Evolutionary conservation across 768 basidiomycete genomes (phyloP), one percentile per base, ranked within the genome.

Genomic region (Trametes maxima): DNA sequence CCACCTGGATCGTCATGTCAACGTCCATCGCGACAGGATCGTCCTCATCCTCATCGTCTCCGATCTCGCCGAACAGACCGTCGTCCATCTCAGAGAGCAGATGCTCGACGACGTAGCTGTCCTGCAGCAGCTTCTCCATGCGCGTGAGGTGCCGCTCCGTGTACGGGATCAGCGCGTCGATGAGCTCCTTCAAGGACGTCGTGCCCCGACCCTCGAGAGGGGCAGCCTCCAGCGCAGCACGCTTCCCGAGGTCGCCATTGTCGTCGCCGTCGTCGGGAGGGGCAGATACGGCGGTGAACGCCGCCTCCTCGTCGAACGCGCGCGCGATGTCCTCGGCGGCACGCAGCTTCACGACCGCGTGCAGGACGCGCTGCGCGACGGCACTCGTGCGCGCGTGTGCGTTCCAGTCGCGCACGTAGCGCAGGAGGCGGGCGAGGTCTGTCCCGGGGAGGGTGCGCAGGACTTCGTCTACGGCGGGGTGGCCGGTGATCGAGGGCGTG

Each of bases 101-200:
- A 65, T 91, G 95, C 72, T 99, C 97, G 57, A 99, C 85, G 64
- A 97, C 87, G 69, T 94, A 98, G 72, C 94, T 97, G 69, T 98
- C 97, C 77, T 97, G 93, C 35, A 97, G 84, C 57, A 97, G 76
- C 70, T 86, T 84, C 60, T 95, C 93, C 73, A 95, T 83, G 66
- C 95, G 80, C 39, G 87, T 76, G 44, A 95, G 83, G 76, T 99
- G 97, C 53, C 97, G 83, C 72, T 96, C 94, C 10, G 95, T 95
- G 71, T 98, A 99, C 12, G 97, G 95, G 52, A 98, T 85, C 56
- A 98, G 77, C 4, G 86, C 89, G 47, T 95, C 92, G 12, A 98
- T 75, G 55, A 96, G 74, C 54, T 97, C 94, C 68, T 85, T 86
- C 52, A 92, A 71, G 47, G 69, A 71, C 37, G 63, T 68, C 4